A percentile compares a stretch with the other conserved stretches of the same genome.
phyloP scores from a whole-genome alignment of 345 rosid species.

The Murraya koenigii region DNA sequence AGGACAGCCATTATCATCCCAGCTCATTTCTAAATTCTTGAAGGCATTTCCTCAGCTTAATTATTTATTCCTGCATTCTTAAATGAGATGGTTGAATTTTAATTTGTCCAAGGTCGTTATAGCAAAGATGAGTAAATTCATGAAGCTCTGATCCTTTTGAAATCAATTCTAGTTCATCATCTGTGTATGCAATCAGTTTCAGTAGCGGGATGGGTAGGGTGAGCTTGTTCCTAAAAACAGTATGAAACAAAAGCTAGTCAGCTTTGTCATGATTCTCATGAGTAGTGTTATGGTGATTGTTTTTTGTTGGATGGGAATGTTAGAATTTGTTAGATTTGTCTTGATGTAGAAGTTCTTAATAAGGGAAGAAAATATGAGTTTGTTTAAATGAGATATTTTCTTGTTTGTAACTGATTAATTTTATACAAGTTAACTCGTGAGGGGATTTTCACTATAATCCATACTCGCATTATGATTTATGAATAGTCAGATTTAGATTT shows the following conservation, averaged over 20 bases:
- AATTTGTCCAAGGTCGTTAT: background rate
- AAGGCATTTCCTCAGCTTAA: conserved; percentile 42
- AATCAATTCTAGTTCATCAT: background rate
- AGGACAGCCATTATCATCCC: conserved; percentile 41
- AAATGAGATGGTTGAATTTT: background rate
- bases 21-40: conserved; percentile 39
- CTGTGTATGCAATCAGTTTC: no score
- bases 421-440: no score
- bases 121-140: background rate
- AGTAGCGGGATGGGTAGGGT: background rate
- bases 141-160: background rate
- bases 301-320: background rate
- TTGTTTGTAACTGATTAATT: no score
- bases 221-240: background rate
- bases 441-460: no score
- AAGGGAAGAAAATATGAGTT: no score
- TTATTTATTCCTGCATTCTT: conserved; percentile 33
- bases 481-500: no score
- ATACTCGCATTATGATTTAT: no score
- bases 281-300: background rate
- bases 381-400: no score
- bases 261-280: background rate
- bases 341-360: background rate
- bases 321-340: background rate
- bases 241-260: background rate